A percentile compares a stretch with the other conserved stretches of the same genome.
phyloP scores from a whole-genome alignment of 192 early-diverging fungal genomes.

The Dispira parvispora region DNA sequence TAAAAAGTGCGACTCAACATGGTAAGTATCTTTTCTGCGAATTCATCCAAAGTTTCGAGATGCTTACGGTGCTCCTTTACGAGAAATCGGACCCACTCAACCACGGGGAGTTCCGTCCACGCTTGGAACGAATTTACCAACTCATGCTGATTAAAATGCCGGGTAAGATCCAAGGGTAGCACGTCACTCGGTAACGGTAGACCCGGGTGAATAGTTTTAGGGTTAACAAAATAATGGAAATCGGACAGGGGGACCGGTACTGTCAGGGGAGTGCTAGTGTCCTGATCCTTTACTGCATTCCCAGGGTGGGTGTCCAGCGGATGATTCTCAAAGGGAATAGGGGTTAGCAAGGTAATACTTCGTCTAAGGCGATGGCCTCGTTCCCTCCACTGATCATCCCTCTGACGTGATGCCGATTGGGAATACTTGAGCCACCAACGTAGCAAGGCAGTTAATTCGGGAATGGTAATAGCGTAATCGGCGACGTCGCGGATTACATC shows the following conservation, averaged over 20 bases:
- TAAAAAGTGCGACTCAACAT: constrained; percentile 31
- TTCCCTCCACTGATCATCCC: neutral
- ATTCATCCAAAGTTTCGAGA: constrained; percentile 30
- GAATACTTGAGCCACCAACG: constrained; percentile 58
- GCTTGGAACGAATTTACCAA: constrained; percentile 31
- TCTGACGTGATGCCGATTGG: neutral
- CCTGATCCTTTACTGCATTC: no score
- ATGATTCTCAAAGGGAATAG: no score
- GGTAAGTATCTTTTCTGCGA: constrained; percentile 48
- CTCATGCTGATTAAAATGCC: constrained; percentile 41
- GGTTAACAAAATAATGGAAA: constrained; percentile 44
- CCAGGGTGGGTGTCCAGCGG: no score
- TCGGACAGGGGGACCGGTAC: constrained; percentile 24
- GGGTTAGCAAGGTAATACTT: neutral
- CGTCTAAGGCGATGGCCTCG: neutral
- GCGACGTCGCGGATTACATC: constrained; percentile 54
- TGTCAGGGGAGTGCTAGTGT: no score
- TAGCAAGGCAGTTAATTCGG: constrained; percentile 47
- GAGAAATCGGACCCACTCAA: constrained; percentile 46
- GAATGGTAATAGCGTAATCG: constrained; percentile 28
- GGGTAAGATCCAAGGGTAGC: constrained; percentile 43
- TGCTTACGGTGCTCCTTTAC: constrained; percentile 17
- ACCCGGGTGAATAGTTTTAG: constrained; percentile 41
- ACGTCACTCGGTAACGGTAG: constrained; percentile 40
- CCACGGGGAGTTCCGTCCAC: constrained; percentile 34